Evolutionary conservation across 2,329 filamentous ascomycete genomes (phyloP).

Genomic region (Neodidymelliopsis sp.): DNA sequence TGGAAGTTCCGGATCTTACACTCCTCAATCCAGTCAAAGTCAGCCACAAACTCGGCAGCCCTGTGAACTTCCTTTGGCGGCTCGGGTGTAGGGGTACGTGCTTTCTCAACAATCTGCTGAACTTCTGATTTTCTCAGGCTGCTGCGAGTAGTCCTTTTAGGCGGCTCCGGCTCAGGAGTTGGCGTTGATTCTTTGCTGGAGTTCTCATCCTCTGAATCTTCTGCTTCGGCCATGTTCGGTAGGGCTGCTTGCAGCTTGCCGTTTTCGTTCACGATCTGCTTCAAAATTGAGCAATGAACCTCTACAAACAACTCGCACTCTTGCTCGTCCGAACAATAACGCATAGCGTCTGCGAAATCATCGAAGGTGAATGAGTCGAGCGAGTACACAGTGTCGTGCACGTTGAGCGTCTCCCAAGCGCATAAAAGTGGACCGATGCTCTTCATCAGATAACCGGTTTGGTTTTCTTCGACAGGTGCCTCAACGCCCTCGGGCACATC

Average conservation of each 20-base stretch:
- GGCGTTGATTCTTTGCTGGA: slow-evolving; percentile 61
- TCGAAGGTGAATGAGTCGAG: slow-evolving; percentile 98
- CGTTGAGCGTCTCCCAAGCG: slow-evolving; percentile 95
- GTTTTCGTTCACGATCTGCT: slow-evolving; percentile 80
- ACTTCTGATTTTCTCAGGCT: slow-evolving; percentile 85
- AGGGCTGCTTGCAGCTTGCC: slow-evolving; percentile 82
- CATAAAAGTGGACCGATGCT: slow-evolving; percentile 87
- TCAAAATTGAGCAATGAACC: slow-evolving; percentile 89
- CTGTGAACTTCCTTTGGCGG: slow-evolving; percentile 60
- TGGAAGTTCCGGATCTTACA: slow-evolving; percentile 83
- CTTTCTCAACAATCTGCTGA: slow-evolving; percentile 55
- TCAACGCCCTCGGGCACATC: slow-evolving; percentile 58
- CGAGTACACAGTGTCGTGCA: slow-evolving; percentile 95
- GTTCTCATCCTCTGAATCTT: slow-evolving; percentile 57
- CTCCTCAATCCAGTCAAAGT: slow-evolving; percentile 85
- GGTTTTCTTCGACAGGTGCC: slow-evolving; percentile 44
- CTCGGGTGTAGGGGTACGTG: slow-evolving; percentile 50
- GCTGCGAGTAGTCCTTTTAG: slow-evolving; percentile 81
- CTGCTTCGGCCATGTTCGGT: slow-evolving; percentile 67
- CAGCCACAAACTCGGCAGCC: slow-evolving; percentile 76
- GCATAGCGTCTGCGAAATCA: slow-evolving; percentile 89
- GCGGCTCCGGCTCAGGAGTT: slow-evolving; percentile 70
- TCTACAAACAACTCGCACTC: slow-evolving; percentile 89
- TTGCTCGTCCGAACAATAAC: slow-evolving; percentile 74
- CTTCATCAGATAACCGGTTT: slow-evolving; percentile 74